These are phyloP conservation scores for Ilyonectria mors-panacis DNA, from an alignment of 2,329 filamentous ascomycete species.

Conservation along the genomic window DNA sequence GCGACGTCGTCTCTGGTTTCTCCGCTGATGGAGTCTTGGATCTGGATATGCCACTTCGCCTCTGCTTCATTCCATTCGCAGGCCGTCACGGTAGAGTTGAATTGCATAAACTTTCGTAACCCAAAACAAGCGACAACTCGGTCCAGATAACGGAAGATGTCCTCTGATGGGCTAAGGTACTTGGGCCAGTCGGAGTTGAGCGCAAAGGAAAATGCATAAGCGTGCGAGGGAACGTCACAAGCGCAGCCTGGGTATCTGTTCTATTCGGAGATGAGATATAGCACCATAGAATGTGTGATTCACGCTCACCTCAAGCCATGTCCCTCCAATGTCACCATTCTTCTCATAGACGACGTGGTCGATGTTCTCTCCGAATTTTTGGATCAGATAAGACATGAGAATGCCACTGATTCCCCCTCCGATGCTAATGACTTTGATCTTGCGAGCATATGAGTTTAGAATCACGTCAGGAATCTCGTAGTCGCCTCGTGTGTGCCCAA, in stretches of 20 bases:
- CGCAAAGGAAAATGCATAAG: slow-evolving; percentile 17
- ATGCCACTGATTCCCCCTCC: slow-evolving; percentile 18
- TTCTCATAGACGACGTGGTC: slow-evolving; percentile 22
- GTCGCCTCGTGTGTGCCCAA: slow-evolving; percentile 2
- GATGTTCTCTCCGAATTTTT: slow-evolving; percentile 16
- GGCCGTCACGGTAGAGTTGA: slow-evolving; percentile 11
- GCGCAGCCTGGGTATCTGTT: slow-evolving; percentile 24
- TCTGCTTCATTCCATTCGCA: slow-evolving; percentile 15
- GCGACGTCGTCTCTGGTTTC: not conserved
- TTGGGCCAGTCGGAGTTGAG: slow-evolving; percentile 21
- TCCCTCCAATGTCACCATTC: slow-evolving; percentile 24
- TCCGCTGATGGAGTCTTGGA: slow-evolving; percentile 1
- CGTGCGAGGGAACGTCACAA: slow-evolving; percentile 21
- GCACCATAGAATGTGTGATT: no score
- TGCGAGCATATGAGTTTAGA: not conserved
- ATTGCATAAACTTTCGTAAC: slow-evolving; percentile 19
- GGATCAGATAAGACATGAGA: slow-evolving; percentile 10
- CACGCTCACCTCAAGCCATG: slow-evolving; percentile 14
- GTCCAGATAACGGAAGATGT: slow-evolving; percentile 22
- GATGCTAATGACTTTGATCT: slow-evolving; percentile 22
- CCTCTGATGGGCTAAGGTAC: slow-evolving; percentile 16
- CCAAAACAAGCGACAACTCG: slow-evolving; percentile 13
- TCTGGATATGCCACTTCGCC: slow-evolving; percentile 9
- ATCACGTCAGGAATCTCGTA: slow-evolving; percentile 21
- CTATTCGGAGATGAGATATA: not conserved